Percentiles rank a stretch among this genome's conserved stretches.
These are phyloP conservation scores for Oleoguttula mirabilis DNA, from an alignment of 495 filamentous ascomycete genomes.

Conservation along the genomic window DNA sequence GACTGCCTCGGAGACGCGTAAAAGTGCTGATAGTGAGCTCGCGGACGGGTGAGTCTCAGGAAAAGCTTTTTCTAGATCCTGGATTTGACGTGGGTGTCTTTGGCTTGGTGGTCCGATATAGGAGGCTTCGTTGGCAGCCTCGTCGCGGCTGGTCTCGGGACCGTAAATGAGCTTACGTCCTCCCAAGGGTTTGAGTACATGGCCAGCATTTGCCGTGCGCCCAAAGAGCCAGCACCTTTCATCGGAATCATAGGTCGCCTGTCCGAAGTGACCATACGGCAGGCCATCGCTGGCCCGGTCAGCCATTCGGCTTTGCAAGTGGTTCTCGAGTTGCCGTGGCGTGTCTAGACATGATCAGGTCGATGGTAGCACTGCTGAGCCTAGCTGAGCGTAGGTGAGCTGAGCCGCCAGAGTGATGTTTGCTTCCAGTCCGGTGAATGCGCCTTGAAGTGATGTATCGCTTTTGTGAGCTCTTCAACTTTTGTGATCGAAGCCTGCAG, in stretches of 20 bases:
- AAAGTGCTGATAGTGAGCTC: slow-evolving; percentile 13
- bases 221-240: slow-evolving; percentile 47
- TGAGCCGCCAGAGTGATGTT: too few relatives aligned
- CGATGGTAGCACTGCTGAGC: too few relatives aligned
- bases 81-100: slow-evolving; percentile 3
- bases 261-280: slow-evolving; percentile 55
- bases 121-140: too few relatives aligned
- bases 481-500: too few relatives aligned
- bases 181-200: slow-evolving; percentile 13
- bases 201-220: slow-evolving; percentile 15
- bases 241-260: slow-evolving; percentile 41
- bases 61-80: slow-evolving; percentile 4
- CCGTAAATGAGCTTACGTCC: slow-evolving; percentile 1
- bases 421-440: too few relatives aligned
- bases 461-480: too few relatives aligned
- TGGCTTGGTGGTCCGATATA: too few relatives aligned
- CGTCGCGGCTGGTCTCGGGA: too few relatives aligned
- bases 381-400: too few relatives aligned
- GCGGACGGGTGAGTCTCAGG: slow-evolving; percentile 24
- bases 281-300: slow-evolving; percentile 42
- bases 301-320: slow-evolving; percentile 45
- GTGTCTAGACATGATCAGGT: too few relatives aligned
- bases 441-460: too few relatives aligned
- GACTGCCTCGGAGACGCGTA: slow-evolving; percentile 24
- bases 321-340: too few relatives aligned